Conservation (phyloP, 495 filamentous ascomycete genomes). For the Staphylotrichum tortipilum region DNA sequence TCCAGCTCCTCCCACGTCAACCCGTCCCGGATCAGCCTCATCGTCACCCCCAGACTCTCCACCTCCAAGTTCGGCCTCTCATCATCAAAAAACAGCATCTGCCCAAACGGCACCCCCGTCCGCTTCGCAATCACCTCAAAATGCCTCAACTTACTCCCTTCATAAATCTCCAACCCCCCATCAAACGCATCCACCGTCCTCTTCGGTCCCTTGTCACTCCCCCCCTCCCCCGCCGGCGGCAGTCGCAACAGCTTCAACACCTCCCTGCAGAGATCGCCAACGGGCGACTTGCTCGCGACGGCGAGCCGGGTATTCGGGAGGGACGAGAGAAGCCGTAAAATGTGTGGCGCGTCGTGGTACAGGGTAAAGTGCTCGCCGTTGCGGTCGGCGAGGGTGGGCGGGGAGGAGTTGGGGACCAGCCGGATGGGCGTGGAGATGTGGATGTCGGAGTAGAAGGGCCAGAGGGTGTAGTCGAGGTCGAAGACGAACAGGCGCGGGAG, state of each 20-base stretch:
- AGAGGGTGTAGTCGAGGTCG: conserved; percentile 94
- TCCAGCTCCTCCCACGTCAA: conserved; percentile 73
- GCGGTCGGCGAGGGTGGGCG: conserved; percentile 45
- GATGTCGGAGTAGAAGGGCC: conserved; percentile 97
- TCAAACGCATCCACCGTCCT: conserved; percentile 70
- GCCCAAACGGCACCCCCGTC: conserved; percentile 58
- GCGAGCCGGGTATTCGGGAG: conserved; percentile 51
- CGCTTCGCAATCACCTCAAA: conserved; percentile 62
- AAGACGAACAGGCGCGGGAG: conserved; percentile 83
- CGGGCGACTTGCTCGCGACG: conserved; percentile 72
- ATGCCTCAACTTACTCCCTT: conserved; percentile 76
- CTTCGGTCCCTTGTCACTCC: conserved; percentile 33
- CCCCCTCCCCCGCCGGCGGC: conserved; percentile 16
- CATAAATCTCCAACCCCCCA: conserved; percentile 76
- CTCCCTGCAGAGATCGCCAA: conserved; percentile 71
- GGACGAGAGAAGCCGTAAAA: conserved; percentile 53
- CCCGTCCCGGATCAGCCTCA: conserved; percentile 68
- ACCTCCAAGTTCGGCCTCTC: conserved; percentile 82
- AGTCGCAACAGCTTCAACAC: conserved; percentile 68
- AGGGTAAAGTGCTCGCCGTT: conserved; percentile 73
- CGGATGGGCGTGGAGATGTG: conserved; percentile 79
- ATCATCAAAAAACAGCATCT: conserved; percentile 97
- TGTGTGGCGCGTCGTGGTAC: conserved; percentile 65
- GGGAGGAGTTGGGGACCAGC: conserved; percentile 40
- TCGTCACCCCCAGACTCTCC: conserved; percentile 73